phyloP scores from a whole-genome alignment of 2,329 filamentous ascomycete species.

The Plenodomus biglobosus region DNA sequence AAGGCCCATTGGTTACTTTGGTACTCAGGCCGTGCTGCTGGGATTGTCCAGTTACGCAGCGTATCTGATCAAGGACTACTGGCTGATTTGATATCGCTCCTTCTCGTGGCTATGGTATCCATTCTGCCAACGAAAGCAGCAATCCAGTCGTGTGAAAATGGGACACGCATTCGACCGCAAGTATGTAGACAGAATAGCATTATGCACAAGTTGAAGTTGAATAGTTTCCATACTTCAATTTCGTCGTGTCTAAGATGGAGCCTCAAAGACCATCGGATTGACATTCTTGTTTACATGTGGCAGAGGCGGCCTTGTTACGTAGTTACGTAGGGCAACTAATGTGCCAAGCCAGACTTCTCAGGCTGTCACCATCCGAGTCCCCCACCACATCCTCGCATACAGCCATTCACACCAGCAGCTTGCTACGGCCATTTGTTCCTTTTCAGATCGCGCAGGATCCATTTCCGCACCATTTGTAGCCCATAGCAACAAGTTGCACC shows the following conservation, averaged over 20 bases:
- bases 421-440: constrained; percentile 3
- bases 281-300: too few species aligned
- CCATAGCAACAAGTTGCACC: not conserved
- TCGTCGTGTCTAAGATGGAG: too few species aligned
- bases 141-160: not conserved
- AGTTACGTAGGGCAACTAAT: constrained; percentile 16
- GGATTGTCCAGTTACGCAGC: constrained; percentile 34
- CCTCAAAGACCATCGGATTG: too few species aligned
- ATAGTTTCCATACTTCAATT: not conserved
- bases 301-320: constrained; percentile 13
- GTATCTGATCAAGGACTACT: constrained; percentile 37
- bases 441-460: not conserved
- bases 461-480: not conserved
- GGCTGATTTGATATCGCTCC: constrained; percentile 16
- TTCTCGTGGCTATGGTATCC: too few species aligned
- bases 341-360: constrained; percentile 16
- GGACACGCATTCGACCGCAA: too few species aligned
- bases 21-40: constrained; percentile 34
- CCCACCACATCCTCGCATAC: constrained; percentile 17
- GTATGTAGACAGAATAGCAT: not conserved
- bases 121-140: not conserved
- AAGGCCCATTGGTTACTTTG: constrained; percentile 32
- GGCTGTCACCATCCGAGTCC: constrained; percentile 12
- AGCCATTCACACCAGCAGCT: constrained; percentile 10
- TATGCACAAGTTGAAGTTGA: too few species aligned